These are phyloP conservation scores for Thelonectria blattea DNA, from an alignment of 2,329 filamentous ascomycete species.

Conservation along the genomic window DNA sequence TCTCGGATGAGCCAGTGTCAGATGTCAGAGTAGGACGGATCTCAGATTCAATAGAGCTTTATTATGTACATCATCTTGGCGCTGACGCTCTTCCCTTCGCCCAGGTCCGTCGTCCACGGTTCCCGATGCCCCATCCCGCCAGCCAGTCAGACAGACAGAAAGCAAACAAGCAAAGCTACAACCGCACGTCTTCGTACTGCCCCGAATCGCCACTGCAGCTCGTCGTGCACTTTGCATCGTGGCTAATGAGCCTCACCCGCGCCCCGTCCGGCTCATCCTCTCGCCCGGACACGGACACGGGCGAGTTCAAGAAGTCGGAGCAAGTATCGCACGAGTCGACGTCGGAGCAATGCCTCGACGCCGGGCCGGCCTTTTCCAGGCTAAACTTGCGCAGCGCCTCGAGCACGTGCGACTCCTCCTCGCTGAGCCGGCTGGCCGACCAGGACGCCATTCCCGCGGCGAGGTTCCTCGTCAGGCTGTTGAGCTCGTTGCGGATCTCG, in stretches of 20 bases:
- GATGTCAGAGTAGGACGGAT: conserved; percentile 38
- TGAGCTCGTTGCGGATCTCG: conserved; percentile 35
- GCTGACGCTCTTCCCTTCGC: conserved; percentile 5
- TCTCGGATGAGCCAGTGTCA: conserved; percentile 35
- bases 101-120: not conserved
- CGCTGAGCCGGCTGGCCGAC: conserved; percentile 9
- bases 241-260: conserved; percentile 26
- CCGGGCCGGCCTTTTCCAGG: conserved; percentile 28
- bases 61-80: conserved; percentile 43
- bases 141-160: no score
- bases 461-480: conserved; percentile 30
- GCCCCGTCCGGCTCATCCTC: conserved; percentile 25
- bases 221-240: conserved; percentile 4
- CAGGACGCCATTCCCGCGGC: conserved; percentile 21
- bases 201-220: conserved; percentile 27
- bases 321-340: conserved; percentile 27
- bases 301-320: conserved; percentile 29
- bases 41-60: conserved; percentile 39
- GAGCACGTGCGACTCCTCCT: not conserved
- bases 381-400: conserved; percentile 21
- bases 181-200: conserved; percentile 13
- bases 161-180: conserved; percentile 11
- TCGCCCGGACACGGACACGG: conserved; percentile 31
- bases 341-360: conserved; percentile 24
- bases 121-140: not conserved